A percentile compares a stretch with the other conserved stretches of the same genome.
Conservation (phyloP, 2,329 filamentous ascomycete species). For the Calonectria honghensis region DNA sequence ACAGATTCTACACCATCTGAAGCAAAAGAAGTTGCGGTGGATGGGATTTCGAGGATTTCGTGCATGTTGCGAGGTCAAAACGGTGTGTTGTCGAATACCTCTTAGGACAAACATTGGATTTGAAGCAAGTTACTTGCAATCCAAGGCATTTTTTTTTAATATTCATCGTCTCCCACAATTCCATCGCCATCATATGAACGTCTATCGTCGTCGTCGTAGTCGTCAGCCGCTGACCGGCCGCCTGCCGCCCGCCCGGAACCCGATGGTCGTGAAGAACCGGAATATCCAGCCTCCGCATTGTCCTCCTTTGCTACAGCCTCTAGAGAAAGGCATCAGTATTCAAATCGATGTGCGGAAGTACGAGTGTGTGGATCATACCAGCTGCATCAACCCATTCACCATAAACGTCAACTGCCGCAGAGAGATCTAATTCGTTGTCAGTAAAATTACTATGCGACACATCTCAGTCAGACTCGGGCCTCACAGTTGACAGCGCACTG, state of each 20-base stretch:
- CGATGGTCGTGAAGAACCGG: slow-evolving; percentile 53
- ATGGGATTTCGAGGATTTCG: slow-evolving; percentile 41
- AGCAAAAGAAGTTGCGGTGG: slow-evolving; percentile 38
- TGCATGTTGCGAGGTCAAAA: slow-evolving; percentile 40
- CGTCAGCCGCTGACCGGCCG: slow-evolving; percentile 57
- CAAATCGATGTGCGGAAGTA: slow-evolving; percentile 13
- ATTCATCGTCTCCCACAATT: slow-evolving; percentile 73
- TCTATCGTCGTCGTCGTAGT: slow-evolving; percentile 72
- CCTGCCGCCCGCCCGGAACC: slow-evolving; percentile 50
- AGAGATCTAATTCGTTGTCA: slow-evolving; percentile 78
- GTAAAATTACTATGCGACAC: slow-evolving; percentile 45
- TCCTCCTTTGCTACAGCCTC: slow-evolving; percentile 72
- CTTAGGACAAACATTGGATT: slow-evolving; percentile 47
- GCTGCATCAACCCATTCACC: slow-evolving; percentile 97
- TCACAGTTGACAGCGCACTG: slow-evolving; percentile 95
- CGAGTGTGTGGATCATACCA: slow-evolving; percentile 64
- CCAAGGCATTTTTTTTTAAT: slow-evolving; percentile 62
- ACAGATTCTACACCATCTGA: slow-evolving; percentile 94
- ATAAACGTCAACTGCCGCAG: slow-evolving; percentile 94
- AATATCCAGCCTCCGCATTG: slow-evolving; percentile 56
- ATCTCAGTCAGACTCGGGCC: slow-evolving; percentile 51
- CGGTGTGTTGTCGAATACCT: slow-evolving; percentile 40
- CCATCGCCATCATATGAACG: slow-evolving; percentile 72
- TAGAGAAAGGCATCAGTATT: slow-evolving; percentile 52
- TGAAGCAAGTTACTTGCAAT: slow-evolving; percentile 46